Conservation (phyloP, 2,329 filamentous ascomycete species). For the Xylogone sp. region DNA sequence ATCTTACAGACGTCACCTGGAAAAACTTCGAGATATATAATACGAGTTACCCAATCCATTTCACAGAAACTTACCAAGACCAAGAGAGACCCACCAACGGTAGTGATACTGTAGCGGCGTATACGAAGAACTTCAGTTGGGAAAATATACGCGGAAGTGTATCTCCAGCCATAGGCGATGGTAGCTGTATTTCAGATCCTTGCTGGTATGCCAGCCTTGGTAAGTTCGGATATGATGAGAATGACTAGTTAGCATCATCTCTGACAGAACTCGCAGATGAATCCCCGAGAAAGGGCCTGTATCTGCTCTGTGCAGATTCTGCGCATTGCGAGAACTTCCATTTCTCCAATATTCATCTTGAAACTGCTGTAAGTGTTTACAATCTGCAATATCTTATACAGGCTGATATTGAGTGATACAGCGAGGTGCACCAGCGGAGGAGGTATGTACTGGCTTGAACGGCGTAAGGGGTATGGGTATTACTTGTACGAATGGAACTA, state of each 20-base stretch:
- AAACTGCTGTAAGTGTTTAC: slow-evolving; percentile 12
- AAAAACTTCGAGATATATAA: slow-evolving; percentile 17
- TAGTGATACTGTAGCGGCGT: slow-evolving; percentile 15
- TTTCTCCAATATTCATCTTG: slow-evolving; percentile 13
- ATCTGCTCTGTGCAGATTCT: slow-evolving; percentile 14
- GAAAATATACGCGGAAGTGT: slow-evolving; percentile 15
- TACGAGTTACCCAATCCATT: slow-evolving; percentile 20
- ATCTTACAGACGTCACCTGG: slow-evolving; percentile 17
- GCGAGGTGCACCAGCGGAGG: slow-evolving; percentile 12
- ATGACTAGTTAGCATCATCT: too few relatives aligned
- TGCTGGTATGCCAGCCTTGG: slow-evolving; percentile 12
- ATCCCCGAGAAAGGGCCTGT: slow-evolving; percentile 11
- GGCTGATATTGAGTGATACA: slow-evolving; percentile 1
- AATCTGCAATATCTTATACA: neutral
- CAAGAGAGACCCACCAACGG: slow-evolving; percentile 11
- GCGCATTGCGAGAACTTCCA: slow-evolving; percentile 17
- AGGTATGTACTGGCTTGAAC: slow-evolving; percentile 19
- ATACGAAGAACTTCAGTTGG: slow-evolving; percentile 15
- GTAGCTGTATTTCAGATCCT: slow-evolving; percentile 18
- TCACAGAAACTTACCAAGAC: slow-evolving; percentile 20
- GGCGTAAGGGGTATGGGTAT: slow-evolving; percentile 17
- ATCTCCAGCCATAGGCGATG: slow-evolving; percentile 9
- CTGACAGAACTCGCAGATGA: too few relatives aligned
- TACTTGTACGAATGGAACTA: slow-evolving; percentile 18
- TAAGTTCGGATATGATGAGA: neutral